Conservation (phyloP, 345 rosid genomes). For the Camelina laxa region DNA sequence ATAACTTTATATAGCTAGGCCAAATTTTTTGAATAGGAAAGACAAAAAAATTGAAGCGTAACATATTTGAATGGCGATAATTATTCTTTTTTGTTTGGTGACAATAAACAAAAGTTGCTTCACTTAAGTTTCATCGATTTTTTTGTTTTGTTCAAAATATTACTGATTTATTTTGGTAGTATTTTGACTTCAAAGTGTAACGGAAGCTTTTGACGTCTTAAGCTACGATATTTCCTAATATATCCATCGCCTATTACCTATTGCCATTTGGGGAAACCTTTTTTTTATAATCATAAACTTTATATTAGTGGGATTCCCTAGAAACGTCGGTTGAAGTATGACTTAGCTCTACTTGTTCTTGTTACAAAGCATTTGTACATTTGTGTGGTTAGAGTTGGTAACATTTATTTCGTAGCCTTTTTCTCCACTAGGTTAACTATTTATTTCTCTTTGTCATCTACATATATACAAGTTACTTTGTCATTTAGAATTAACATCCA, state of each 20-base stretch:
- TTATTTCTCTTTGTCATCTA: neutral
- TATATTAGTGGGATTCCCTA: constrained; percentile 17
- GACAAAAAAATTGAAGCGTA: neutral
- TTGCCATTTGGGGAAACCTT: constrained; percentile 3
- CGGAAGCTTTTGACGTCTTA: constrained; percentile 25
- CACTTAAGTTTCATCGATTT: neutral
- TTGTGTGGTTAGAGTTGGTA: neutral
- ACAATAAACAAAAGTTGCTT: neutral
- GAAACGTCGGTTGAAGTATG: constrained; percentile 7
- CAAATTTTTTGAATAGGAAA: neutral
- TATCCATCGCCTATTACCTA: neutral
- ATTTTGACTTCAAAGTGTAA: constrained; percentile 5
- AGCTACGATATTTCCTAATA: neutral
- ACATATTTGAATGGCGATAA: neutral
- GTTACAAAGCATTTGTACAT: neutral
- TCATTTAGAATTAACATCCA: neutral
- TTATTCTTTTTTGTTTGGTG: neutral
- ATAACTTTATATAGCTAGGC: neutral
- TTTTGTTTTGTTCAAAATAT: neutral
- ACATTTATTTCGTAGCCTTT: neutral
- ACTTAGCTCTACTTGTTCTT: neutral
- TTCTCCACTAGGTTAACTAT: neutral
- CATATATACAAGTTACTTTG: neutral
- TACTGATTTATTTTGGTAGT: neutral
- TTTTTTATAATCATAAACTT: neutral